Evolutionary conservation across 805 yeast species (phyloP), one percentile per base, ranked within the genome.

Genomic region (Metschnikowia anglica): DNA sequence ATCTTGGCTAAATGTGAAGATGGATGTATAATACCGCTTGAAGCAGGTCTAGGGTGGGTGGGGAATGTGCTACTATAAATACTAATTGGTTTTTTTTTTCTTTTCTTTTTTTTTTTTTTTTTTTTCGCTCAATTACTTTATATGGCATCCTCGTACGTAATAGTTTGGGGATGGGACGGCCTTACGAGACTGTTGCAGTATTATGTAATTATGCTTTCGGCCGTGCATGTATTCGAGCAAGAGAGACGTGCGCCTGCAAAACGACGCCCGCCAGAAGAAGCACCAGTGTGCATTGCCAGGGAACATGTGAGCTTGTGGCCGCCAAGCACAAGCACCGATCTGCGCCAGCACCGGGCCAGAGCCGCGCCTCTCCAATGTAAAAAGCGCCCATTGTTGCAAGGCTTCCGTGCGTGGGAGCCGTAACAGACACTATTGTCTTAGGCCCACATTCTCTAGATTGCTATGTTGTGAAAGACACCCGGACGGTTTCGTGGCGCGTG

Each of bases 161-260:
- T 17, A 12, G 37, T 23, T 10, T 23, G 10, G 30, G 37, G 37
- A 34, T 34, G 37, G 20, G 35, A 20, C 25, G 26, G 35, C 35
- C 26, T 16, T 17, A 18, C 26, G 26, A n/a, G 3, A n/a, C 13
- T 18, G 26, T 30, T 39, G 47, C 43, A 39, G 28, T 29, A 43
- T 39, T 30, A 43, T 43, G 47, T 36, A 35, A 39, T 39, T 19
- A 20, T 31, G 34, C 44, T 20, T 34, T 25, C 20, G n/a, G n/a
- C 29, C 21, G 17, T 34, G 37, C 37, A 34, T 25, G 37, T 25
- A 32, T 32, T 17, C 19, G 26, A 13, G 19, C 17, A 16, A 16
- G 12, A 19, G 19, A 20, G 26, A 18, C 16, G 35, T 32, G 26
- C 26, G 24, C 15, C 5, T 32, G 26, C 35, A 18, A 7, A 9